Percentiles rank a stretch among this genome's conserved stretches.
Evolutionary conservation across 495 filamentous ascomycete species (phyloP).

Genomic region (Friedmanniomyces simplex): DNA sequence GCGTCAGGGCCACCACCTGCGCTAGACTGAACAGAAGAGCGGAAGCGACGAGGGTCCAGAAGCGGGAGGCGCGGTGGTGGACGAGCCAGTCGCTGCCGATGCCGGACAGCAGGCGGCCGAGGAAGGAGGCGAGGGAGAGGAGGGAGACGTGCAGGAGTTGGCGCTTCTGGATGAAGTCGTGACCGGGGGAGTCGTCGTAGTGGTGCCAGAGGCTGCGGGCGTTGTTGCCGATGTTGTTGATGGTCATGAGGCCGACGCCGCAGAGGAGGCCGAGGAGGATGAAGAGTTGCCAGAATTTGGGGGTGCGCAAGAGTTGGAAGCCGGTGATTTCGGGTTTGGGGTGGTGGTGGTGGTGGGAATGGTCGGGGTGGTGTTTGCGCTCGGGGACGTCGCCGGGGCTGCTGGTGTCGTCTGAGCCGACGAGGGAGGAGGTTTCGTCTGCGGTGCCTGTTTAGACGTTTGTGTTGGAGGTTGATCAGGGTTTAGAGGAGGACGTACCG

Average conservation of each 20-base stretch:
- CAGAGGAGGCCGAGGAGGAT: slow-evolving; percentile 75
- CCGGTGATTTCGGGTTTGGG: slow-evolving; percentile 71
- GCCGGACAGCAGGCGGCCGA: slow-evolving; percentile 68
- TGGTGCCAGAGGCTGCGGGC: slow-evolving; percentile 66
- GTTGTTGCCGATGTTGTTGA: slow-evolving; percentile 97
- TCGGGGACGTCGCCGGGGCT: slow-evolving; percentile 33
- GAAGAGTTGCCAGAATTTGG: slow-evolving; percentile 89
- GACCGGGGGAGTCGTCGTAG: slow-evolving; percentile 62
- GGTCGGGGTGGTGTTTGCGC: slow-evolving; percentile 44
- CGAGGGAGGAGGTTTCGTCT: slow-evolving; percentile 77
- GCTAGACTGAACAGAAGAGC: slow-evolving; percentile 67
- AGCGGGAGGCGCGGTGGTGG: slow-evolving; percentile 65
- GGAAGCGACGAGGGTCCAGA: slow-evolving; percentile 79
- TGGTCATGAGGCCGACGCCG: slow-evolving; percentile 95
- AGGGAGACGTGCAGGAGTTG: slow-evolving; percentile 93
- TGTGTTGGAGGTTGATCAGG: no score
- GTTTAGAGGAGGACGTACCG: background rate
- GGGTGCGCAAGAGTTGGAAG: slow-evolving; percentile 56
- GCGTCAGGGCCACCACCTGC: slow-evolving; percentile 67
- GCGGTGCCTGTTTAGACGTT: background rate
- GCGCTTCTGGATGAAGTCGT: slow-evolving; percentile 66
- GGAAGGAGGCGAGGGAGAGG: slow-evolving; percentile 73
- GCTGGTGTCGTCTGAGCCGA: slow-evolving; percentile 46
- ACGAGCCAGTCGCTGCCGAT: slow-evolving; percentile 85
- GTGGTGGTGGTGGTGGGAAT: slow-evolving; percentile 37